Evolutionary conservation across 2,329 filamentous ascomycete species (phyloP), one percentile per base, ranked within the genome.

Genomic region (Raffaelea albimanens): DNA sequence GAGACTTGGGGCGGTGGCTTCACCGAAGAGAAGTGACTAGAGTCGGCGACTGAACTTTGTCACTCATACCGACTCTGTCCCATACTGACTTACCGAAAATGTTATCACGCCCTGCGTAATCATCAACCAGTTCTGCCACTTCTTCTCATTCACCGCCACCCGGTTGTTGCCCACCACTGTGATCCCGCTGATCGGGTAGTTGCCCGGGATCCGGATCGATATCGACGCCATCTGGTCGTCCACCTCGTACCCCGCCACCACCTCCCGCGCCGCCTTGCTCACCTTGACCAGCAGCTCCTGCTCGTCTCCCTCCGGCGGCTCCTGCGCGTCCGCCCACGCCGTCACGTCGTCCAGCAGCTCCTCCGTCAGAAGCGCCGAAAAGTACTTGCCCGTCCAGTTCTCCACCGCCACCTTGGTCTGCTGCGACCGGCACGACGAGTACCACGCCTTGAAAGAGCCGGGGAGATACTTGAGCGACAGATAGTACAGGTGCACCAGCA

Each of bases 41-140:
- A n/a, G n/a, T n/a, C n/a, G n/a, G n/a, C n/a, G n/a, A n/a, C n/a
- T n/a, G n/a, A n/a, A n/a, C n/a, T n/a, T n/a, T n/a, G 18, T 39
- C 19, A 60, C 71, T 58, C 67, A 79, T 75, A n/a, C n/a, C n/a
- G n/a, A n/a, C n/a, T n/a, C n/a, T n/a, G n/a, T n/a, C n/a, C n/a
- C n/a, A n/a, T n/a, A n/a, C n/a, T n/a, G n/a, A n/a, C n/a, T n/a
- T n/a, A n/a, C n/a, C 52, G 87, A 87, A 60, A 97, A 95, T 39
- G 87, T 91, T 57, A 98, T 96, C 40, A 93, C 88, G 4, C 88
- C 90, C 57, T 96, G 87, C 3, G 87, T 91, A 8, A 83, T 88
- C 58, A 87, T 76, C 52, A 96, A 74, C 90, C 91, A 96, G 52
- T 76, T 84, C 64, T 88, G 83, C 91, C 93, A 98, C 61, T 93